These are phyloP conservation scores for Debaryomyces coudertii DNA, from an alignment of 1,139 yeast species.

Conservation along the genomic window DNA sequence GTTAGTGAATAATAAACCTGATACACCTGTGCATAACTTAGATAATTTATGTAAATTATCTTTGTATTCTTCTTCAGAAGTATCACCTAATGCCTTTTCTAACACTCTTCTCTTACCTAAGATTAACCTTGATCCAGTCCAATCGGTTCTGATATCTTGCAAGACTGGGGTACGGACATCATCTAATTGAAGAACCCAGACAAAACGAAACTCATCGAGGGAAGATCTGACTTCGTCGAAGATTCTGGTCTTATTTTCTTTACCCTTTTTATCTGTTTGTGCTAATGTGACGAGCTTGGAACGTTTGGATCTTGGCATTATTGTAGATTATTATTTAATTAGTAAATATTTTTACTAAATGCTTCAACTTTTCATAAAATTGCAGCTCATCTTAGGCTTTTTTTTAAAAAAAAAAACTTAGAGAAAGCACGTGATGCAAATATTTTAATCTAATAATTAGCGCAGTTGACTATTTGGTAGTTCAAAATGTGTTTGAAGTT, in stretches of 20 bases:
- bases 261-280: constrained; percentile 93
- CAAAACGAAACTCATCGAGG: constrained; percentile 74
- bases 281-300: constrained; percentile 93
- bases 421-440: constrained; percentile 5
- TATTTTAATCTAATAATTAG: background rate
- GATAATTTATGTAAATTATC: constrained; percentile 77
- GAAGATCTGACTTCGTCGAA: constrained; percentile 87
- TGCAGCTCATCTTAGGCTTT: constrained; percentile 8
- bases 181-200: constrained; percentile 84
- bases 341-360: constrained; percentile 12
- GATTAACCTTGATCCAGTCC: constrained; percentile 86
- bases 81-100: constrained; percentile 88
- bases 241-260: constrained; percentile 86
- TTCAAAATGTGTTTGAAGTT: constrained; percentile 10
- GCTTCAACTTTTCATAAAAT: constrained; percentile 1
- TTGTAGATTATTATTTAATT: constrained; percentile 3
- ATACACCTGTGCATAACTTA: constrained; percentile 64
- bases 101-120: constrained; percentile 93
- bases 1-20: constrained; percentile 86
- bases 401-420: constrained; percentile 4
- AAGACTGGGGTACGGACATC: constrained; percentile 96
- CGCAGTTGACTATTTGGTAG: background rate
- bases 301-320: constrained; percentile 95
- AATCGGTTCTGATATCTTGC: constrained; percentile 88
- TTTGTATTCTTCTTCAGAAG: constrained; percentile 86